Evolutionary conservation across 2,329 filamentous ascomycete genomes (phyloP).

Genomic region (Colletotrichum sp.): DNA sequence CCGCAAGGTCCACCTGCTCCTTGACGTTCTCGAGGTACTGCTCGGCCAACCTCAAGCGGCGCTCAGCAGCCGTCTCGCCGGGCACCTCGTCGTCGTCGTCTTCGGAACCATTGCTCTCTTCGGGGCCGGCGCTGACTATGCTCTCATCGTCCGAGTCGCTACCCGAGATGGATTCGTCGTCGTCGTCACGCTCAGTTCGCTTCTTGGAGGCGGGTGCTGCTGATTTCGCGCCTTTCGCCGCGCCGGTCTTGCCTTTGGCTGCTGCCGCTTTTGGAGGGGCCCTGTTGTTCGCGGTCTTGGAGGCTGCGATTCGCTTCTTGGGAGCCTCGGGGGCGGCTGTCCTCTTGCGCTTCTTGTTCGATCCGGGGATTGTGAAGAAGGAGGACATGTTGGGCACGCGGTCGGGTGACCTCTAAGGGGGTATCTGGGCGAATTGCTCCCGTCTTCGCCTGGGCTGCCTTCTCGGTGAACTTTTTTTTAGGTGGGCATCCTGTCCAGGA

Average conservation of each 20-base stretch:
- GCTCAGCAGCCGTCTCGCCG: constrained; percentile 87
- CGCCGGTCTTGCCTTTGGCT: constrained; percentile 17
- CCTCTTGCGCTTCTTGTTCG: constrained; percentile 91
- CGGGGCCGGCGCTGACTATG: constrained; percentile 48
- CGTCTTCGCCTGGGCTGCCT: constrained; percentile 27
- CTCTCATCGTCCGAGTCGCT: constrained; percentile 74
- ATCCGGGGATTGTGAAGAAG: constrained; percentile 90
- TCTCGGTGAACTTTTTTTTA: constrained; percentile 23
- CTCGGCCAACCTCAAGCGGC: constrained; percentile 85
- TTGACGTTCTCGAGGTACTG: constrained; percentile 91
- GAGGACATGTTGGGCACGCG: constrained; percentile 74
- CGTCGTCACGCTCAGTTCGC: constrained; percentile 53
- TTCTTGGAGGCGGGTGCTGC: constrained; percentile 43
- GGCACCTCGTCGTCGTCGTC: constrained; percentile 64
- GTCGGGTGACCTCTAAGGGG: constrained; percentile 5
- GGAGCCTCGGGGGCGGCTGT: constrained; percentile 56
- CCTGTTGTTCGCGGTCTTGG: constrained; percentile 44
- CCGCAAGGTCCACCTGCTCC: constrained; percentile 80
- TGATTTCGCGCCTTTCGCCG: constrained; percentile 26
- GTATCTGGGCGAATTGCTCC: constrained; percentile 24
- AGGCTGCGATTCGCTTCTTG: constrained; percentile 63
- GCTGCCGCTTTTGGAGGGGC: constrained; percentile 44
- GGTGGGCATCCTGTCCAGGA: constrained; percentile 15
- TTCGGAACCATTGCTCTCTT: constrained; percentile 53
- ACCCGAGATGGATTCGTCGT: constrained; percentile 79